phyloP scores from a whole-genome alignment of 108 stramenopile species.

The Cyclotella cryptica region DNA sequence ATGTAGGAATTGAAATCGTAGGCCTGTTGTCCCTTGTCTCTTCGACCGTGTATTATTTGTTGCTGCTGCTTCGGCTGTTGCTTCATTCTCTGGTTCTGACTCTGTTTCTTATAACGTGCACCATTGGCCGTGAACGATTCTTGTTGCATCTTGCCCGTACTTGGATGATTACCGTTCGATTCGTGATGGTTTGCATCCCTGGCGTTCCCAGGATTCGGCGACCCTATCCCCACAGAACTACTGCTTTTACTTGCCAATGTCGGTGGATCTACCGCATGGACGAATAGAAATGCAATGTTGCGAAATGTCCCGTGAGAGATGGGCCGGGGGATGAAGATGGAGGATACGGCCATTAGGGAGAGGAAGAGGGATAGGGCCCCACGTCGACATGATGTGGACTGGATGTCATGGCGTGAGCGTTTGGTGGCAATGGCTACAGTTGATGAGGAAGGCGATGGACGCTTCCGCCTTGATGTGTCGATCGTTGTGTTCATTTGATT shows the following conservation, averaged over 20 bases:
- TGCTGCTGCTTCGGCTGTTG: constrained; percentile 10
- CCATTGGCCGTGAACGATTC: neutral
- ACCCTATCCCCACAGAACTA: neutral
- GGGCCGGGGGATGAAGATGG: too few relatives aligned
- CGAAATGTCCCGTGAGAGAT: neutral
- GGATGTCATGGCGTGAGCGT: too few relatives aligned
- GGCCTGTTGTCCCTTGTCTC: neutral
- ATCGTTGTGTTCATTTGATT: too few relatives aligned
- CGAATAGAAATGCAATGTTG: neutral
- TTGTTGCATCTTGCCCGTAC: neutral
- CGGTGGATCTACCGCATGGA: neutral
- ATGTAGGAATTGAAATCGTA: constrained; percentile 45
- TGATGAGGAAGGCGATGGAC: too few relatives aligned
- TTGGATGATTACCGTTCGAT: neutral
- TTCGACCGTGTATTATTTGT: neutral
- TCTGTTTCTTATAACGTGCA: constrained; percentile 8
- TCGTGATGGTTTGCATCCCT: neutral
- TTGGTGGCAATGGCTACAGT: too few relatives aligned
- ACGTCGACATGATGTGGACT: too few relatives aligned
- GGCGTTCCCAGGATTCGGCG: constrained; percentile 17
- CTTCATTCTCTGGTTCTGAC: constrained; percentile 16
- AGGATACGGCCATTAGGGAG: neutral
- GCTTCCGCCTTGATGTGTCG: too few relatives aligned
- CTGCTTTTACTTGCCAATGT: neutral
- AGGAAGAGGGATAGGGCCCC: too few relatives aligned